These are phyloP conservation scores for Fusarium setosum DNA, from an alignment of 2,329 filamentous ascomycete genomes.

Conservation along the genomic window DNA sequence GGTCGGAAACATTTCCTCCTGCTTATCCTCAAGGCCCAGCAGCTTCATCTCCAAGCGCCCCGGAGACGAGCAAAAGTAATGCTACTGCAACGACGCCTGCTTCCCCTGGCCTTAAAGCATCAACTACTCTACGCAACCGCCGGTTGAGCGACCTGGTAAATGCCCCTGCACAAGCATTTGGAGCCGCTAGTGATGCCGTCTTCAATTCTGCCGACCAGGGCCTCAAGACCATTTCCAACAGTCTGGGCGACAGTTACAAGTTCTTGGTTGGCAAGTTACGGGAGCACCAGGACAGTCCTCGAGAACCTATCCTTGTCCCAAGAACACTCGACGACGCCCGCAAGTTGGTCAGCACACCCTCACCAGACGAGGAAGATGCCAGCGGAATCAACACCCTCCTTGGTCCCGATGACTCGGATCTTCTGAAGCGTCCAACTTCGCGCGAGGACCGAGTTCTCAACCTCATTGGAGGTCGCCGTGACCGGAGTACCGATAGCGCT, in stretches of 20 bases:
- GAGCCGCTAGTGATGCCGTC: constrained; percentile 85
- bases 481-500: constrained; percentile 81
- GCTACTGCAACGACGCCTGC: constrained; percentile 50
- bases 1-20: constrained; percentile 67
- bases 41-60: constrained; percentile 45
- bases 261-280: constrained; percentile 91
- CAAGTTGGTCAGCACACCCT: constrained; percentile 83
- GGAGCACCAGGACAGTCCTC: constrained; percentile 67
- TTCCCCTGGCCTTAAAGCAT: constrained; percentile 57
- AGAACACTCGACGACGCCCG: constrained; percentile 94
- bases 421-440: constrained; percentile 42
- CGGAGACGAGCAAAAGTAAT: constrained; percentile 47
- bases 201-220: constrained; percentile 91
- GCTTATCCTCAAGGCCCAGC: constrained; percentile 62
- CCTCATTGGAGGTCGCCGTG: constrained; percentile 79
- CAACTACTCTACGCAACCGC: constrained; percentile 71
- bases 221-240: constrained; percentile 90
- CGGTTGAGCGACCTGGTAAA: constrained; percentile 89
- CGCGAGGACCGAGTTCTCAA: constrained; percentile 75
- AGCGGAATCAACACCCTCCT: constrained; percentile 66
- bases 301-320: constrained; percentile 71
- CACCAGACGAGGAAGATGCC: constrained; percentile 71
- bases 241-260: constrained; percentile 91
- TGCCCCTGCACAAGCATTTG: constrained; percentile 83
- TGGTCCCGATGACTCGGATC: constrained; percentile 53